A percentile compares a stretch with the other conserved stretches of the same genome.
phyloP scores from a whole-genome alignment of 257 asterid genomes.

The Lantana camara region DNA sequence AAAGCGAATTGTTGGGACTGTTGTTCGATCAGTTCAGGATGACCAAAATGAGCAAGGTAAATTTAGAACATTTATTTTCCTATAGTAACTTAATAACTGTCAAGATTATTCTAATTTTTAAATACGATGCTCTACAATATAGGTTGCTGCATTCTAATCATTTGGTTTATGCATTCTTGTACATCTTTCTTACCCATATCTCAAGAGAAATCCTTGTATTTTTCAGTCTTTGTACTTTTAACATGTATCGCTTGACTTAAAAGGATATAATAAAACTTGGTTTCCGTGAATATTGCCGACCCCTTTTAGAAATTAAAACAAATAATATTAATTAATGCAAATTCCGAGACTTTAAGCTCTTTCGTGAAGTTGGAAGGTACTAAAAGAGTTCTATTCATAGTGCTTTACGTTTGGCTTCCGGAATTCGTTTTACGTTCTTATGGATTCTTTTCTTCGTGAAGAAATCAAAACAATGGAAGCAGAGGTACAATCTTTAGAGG shows the following conservation, averaged over 20 bases:
- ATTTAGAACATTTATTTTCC: conserved; percentile 12
- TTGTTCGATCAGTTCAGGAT: conserved; percentile 95
- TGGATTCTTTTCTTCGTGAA: conserved; percentile 35
- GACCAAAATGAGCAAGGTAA: conserved; percentile 93
- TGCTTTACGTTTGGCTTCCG: conserved; percentile 21
- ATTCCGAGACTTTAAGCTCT: neutral
- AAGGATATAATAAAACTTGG: neutral
- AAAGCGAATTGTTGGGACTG: conserved; percentile 89
- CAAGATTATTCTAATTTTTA: conserved; percentile 5
- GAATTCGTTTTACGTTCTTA: conserved; percentile 16
- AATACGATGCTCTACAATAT: neutral
- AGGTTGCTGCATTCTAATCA: neutral
- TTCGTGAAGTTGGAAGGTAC: neutral
- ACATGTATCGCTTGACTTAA: neutral
- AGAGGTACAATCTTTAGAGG: conserved; percentile 93
- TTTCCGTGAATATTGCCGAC: neutral
- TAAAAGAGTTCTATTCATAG: neutral
- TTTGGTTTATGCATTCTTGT: neutral
- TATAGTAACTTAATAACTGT: neutral
- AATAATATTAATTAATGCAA: neutral
- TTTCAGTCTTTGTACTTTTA: neutral
- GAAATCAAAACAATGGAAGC: conserved; percentile 89
- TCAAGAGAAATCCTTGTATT: neutral
- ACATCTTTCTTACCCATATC: neutral
- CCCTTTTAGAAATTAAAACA: conserved; percentile 1